These are phyloP conservation scores for Corynascus novoguineensis DNA, from an alignment of 495 filamentous ascomycete genomes.

Conservation along the genomic window DNA sequence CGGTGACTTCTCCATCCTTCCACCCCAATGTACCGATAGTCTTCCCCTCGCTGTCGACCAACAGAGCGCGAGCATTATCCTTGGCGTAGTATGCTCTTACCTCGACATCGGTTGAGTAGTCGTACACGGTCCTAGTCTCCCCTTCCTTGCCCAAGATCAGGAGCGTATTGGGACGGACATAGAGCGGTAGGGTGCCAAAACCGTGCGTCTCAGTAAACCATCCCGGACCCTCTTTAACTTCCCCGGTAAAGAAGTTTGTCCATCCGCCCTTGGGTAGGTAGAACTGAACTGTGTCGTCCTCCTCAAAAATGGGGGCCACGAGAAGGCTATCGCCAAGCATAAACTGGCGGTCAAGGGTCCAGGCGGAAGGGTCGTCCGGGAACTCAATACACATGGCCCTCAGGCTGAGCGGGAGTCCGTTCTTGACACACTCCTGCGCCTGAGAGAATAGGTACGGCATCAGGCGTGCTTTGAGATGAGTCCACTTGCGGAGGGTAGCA, in stretches of 20 bases:
- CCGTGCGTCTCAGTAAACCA: conserved; percentile 46
- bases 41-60: conserved; percentile 37
- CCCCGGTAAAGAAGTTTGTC: conserved; percentile 46
- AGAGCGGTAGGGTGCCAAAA: conserved; percentile 45
- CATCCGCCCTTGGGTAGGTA: conserved; percentile 58
- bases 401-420: conserved; percentile 50
- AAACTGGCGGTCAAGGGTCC: conserved; percentile 61
- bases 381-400: conserved; percentile 61
- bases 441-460: conserved; percentile 59
- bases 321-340: conserved; percentile 57
- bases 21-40: conserved; percentile 28
- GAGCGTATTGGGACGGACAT: conserved; percentile 45
- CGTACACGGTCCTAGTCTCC: conserved; percentile 45
- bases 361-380: conserved; percentile 56
- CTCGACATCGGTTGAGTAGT: conserved; percentile 43
- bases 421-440: conserved; percentile 40
- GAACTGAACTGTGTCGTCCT: conserved; percentile 54
- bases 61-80: conserved; percentile 29
- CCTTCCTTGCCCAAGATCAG: conserved; percentile 42
- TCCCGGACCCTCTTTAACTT: conserved; percentile 40
- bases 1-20: conserved; percentile 6
- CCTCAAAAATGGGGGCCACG: conserved; percentile 57
- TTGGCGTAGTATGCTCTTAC: conserved; percentile 35
- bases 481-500: conserved; percentile 52
- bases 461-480: conserved; percentile 55